Evolutionary conservation across 768 basidiomycete genomes (phyloP), one percentile per base, ranked within the genome.

Genomic region (Suillus brevipes): DNA sequence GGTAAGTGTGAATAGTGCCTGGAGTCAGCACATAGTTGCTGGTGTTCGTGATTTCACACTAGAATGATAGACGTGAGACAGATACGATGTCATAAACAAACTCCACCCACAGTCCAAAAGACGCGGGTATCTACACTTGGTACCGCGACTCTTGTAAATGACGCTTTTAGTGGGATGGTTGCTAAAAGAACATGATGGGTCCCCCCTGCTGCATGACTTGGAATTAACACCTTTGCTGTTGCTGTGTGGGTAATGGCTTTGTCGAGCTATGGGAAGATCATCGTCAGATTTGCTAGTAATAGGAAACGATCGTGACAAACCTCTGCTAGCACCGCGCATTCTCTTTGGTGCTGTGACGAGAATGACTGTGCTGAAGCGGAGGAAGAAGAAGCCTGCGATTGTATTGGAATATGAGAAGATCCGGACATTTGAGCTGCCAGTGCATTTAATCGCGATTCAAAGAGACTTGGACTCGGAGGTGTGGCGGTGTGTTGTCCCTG

Each of bases 31-130:
- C 53, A 10, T 76, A 69, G 18, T 67, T 64, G 43, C 65, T 74
- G 1, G 71, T 66, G 52, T 77, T 77, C 57, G 67, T 68, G 25
- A 77, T 66, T 25, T 72, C 66, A 36, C 70, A 72, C 73, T 74
- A 31, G 6, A 40, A 28, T 42, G 18, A 20, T 28, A 20, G 23
- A 42, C 25, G 5, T 38, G 14, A 28, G 10, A 18, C 40, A 23
- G 12, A 10, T 25, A 1, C 6, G 14, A 58, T 40, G 37, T 28
- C 25, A 38, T 18, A 25, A 23, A 59, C 25, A 14, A 12, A 49
- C 20, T 13, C n/a, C 14, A 49, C 65, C 12, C 12, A 69, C 74
- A 20, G 69, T 71, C 56, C 65, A 73, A 62, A 66, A 77, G 42
- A 72, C 67, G 1, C 64, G 63, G 8, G 65, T 52, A 42, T 69